Evolutionary conservation across 2,329 filamentous ascomycete species (phyloP).

Genomic region (Aspergillus unguis): DNA sequence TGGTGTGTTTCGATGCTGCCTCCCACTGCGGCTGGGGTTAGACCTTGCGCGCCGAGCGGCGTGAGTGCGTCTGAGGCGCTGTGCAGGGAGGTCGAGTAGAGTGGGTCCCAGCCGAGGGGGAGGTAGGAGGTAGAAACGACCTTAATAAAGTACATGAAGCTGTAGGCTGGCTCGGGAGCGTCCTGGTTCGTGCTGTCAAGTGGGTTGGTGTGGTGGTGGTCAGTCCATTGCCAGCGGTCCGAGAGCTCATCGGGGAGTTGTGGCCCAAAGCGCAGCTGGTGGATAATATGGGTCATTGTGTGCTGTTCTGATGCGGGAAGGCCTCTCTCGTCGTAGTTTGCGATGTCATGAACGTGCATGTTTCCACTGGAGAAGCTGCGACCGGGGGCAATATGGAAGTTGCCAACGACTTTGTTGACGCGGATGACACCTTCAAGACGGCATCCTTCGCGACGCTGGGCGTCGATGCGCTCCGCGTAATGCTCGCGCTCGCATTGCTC

Average conservation of each 20-base stretch:
- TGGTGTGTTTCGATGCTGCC: slow-evolving; percentile 96
- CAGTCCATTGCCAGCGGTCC: slow-evolving; percentile 68
- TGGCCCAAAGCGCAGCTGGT: slow-evolving; percentile 88
- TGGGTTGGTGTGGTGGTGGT: slow-evolving; percentile 81
- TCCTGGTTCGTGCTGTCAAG: slow-evolving; percentile 75
- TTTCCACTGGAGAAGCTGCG: slow-evolving; percentile 95
- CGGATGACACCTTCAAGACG: slow-evolving; percentile 86
- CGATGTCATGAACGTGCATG: slow-evolving; percentile 95
- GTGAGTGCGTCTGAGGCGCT: slow-evolving; percentile 48
- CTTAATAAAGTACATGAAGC: slow-evolving; percentile 99
- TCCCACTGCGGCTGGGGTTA: slow-evolving; percentile 56
- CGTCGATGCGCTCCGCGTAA: slow-evolving; percentile 82
- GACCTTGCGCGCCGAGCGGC: slow-evolving; percentile 67
- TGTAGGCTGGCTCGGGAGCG: slow-evolving; percentile 79
- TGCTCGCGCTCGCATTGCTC: slow-evolving; percentile 96
- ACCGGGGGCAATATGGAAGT: slow-evolving; percentile 96
- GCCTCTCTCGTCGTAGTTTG: slow-evolving; percentile 79
- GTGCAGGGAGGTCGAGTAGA: slow-evolving; percentile 40
- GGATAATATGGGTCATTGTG: slow-evolving; percentile 84
- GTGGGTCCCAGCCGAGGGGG: slow-evolving; percentile 80
- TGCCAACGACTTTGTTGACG: slow-evolving; percentile 97
- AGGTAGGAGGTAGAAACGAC: slow-evolving; percentile 95
- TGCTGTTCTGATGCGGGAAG: slow-evolving; percentile 64
- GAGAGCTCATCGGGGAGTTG: slow-evolving; percentile 73
- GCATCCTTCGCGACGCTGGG: slow-evolving; percentile 87